Conservation (phyloP, 768 basidiomycete species). For the Candolleomyces efflorescens region DNA sequence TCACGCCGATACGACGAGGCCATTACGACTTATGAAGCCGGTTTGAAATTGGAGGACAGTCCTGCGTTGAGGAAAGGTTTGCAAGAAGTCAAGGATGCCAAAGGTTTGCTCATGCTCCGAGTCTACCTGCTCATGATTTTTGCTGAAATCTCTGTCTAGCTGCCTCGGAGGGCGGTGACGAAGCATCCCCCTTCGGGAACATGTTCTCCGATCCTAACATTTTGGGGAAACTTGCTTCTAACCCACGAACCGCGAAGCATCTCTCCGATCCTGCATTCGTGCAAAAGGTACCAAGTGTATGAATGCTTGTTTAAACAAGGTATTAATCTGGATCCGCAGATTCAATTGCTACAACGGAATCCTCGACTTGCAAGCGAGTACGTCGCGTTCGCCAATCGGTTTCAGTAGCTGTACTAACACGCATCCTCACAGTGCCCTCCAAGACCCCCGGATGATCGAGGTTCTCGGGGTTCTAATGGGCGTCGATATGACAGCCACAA, state of each 20-base stretch:
- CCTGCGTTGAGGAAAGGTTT: conserved; percentile 82
- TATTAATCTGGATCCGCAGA: conserved; percentile 19
- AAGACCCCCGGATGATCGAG: conserved; percentile 91
- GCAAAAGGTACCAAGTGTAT: conserved; percentile 43
- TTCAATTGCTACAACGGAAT: conserved; percentile 64
- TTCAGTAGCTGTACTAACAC: background rate
- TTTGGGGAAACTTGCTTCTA: conserved; percentile 76
- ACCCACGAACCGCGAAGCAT: conserved; percentile 82
- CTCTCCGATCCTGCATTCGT: conserved; percentile 82
- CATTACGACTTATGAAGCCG: conserved; percentile 76
- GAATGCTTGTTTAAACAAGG: background rate
- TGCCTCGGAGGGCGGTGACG: conserved; percentile 41
- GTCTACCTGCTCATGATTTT: background rate
- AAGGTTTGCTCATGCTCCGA: conserved; percentile 43
- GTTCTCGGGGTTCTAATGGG: conserved; percentile 92
- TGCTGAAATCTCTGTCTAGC: conserved; percentile 17
- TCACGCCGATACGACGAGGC: conserved; percentile 75
- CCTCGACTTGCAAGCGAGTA: conserved; percentile 59
- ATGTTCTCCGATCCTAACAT: conserved; percentile 84
- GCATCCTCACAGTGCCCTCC: conserved; percentile 39
- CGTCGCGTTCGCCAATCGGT: conserved; percentile 13
- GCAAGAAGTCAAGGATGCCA: conserved; percentile 82
- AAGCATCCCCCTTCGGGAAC: conserved; percentile 43
- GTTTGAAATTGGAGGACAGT: conserved; percentile 78
- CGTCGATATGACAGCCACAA: conserved; percentile 84